phyloP scores from a whole-genome alignment of 2,329 filamentous ascomycete genomes.

The Fusarium clavum region DNA sequence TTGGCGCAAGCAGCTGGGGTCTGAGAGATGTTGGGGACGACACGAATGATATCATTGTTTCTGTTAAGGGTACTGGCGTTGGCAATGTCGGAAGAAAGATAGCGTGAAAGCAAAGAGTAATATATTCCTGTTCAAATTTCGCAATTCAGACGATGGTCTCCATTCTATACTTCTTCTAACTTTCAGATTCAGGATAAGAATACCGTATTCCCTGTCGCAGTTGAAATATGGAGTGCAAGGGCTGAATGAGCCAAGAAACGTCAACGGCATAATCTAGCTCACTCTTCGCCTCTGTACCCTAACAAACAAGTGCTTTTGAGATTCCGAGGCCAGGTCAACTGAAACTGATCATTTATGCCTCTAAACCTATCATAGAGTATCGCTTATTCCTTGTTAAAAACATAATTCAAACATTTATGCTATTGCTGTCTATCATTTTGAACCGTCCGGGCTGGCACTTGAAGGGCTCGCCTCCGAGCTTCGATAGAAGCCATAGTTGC shows the following conservation, averaged over 20 bases:
- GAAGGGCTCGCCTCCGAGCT: conserved; percentile 54
- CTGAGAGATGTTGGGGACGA: conserved; percentile 78
- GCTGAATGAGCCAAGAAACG: neutral
- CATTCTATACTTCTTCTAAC: neutral
- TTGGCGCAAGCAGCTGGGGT: conserved; percentile 92
- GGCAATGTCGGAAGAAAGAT: conserved; percentile 96
- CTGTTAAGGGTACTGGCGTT: conserved; percentile 91
- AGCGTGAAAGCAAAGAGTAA: conserved; percentile 56
- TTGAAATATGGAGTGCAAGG: too few relatives aligned
- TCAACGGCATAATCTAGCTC: neutral
- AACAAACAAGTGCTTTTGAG: neutral
- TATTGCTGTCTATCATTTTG: conserved; percentile 39
- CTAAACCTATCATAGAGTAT: neutral
- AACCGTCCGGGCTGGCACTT: conserved; percentile 32
- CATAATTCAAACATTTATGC: neutral
- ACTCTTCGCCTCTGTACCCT: neutral
- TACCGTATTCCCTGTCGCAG: too few relatives aligned
- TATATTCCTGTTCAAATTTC: conserved; percentile 35
- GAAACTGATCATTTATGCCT: neutral
- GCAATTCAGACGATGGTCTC: neutral
- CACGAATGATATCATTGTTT: conserved; percentile 81
- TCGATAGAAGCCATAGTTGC: conserved; percentile 65
- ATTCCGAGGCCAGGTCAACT: neutral
- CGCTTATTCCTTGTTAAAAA: neutral
- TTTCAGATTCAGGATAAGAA: too few relatives aligned